Percentiles rank a stretch among this genome's conserved stretches.
Conservation (phyloP, 495 filamentous ascomycete genomes). For the Bacidia rubella region DNA sequence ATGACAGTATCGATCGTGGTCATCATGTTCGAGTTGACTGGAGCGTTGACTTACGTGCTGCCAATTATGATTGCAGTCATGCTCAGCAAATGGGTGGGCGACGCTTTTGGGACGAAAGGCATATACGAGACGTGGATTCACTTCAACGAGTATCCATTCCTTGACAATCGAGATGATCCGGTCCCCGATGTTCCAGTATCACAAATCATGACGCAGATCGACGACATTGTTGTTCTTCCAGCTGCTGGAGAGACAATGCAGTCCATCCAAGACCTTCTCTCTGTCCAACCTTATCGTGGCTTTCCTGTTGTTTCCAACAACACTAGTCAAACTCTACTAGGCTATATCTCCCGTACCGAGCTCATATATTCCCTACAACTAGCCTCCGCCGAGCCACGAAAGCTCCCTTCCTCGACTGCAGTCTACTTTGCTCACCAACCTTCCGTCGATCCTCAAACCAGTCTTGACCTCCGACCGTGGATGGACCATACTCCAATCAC, state of each 20-base stretch:
- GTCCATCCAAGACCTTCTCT: constrained; percentile 53
- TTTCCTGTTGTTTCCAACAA: constrained; percentile 81
- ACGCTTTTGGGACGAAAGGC: constrained; percentile 83
- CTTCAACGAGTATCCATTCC: constrained; percentile 89
- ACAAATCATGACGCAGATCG: constrained; percentile 81
- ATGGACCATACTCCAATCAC: constrained; percentile 98
- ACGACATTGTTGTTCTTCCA: constrained; percentile 79
- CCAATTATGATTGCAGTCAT: constrained; percentile 99
- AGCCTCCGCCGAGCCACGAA: constrained; percentile 34
- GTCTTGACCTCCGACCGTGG: constrained; percentile 82
- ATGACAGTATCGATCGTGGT: constrained; percentile 97
- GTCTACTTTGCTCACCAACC: constrained; percentile 74
- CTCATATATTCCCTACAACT: constrained; percentile 64
- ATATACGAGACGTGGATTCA: constrained; percentile 99
- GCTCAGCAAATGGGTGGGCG: constrained; percentile 95
- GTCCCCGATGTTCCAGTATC: constrained; percentile 71
- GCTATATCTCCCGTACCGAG: constrained; percentile 90
- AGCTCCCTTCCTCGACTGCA: constrained; percentile 56
- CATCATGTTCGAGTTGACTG: constrained; percentile 98
- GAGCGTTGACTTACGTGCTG: constrained; percentile 88
- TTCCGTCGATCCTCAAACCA: constrained; percentile 61
- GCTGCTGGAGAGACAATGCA: constrained; percentile 78
- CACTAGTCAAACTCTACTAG: constrained; percentile 54
- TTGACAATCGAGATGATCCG: constrained; percentile 84
- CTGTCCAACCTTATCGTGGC: constrained; percentile 66